Evolutionary conservation across 441 rosid species (phyloP), one percentile per base, ranked within the genome.

Genomic region (Francoa sonchifolia): DNA sequence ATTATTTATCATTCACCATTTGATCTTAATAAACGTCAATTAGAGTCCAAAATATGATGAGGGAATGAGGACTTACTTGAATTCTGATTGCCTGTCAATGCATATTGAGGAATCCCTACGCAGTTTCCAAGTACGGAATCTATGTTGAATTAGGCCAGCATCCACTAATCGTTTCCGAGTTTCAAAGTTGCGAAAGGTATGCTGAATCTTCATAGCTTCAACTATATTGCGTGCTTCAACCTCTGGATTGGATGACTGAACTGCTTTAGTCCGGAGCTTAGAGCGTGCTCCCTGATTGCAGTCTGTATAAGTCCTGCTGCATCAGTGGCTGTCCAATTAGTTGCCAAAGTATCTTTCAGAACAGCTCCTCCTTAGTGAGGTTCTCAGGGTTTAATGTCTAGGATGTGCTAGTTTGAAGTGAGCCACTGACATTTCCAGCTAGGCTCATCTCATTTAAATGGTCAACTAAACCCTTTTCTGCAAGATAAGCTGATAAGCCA

Each of bases 201-300:
- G 82, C 60, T 92, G 99, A 69, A 92, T 86, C 76, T 63, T 86
- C 84, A 92, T 51, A 3, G 96, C 96, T 10, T 96, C 95, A 45
- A 92, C 54, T 48, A 86, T 86, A 61, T 8, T 50, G 29, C 64
- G 66, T 16, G 89, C 99, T 44, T 92, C 96, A 8, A 63, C 74
- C 63, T 82, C 99, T n/a, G 77, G 69, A 58, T 18, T 74, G 44
- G 57, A 49, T 57, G 7, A 44, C 62, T 61, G 39, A 41, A 79
- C 67, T 17, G 79, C 81, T 21, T 48, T 50, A 21, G 94, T 59
- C 55, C 67, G 68, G 17, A 72, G 55, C 55, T 87, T 6, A 92
- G 57, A 13, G 92, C 76, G 29, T 77, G 90, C 57, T 79, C 97
- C 58, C 95, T 72, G 55, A 83, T 70, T 31, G 99, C 97, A 52